phyloP scores from a whole-genome alignment of 2,329 filamentous ascomycete genomes.

The Blastomyces percursus region DNA sequence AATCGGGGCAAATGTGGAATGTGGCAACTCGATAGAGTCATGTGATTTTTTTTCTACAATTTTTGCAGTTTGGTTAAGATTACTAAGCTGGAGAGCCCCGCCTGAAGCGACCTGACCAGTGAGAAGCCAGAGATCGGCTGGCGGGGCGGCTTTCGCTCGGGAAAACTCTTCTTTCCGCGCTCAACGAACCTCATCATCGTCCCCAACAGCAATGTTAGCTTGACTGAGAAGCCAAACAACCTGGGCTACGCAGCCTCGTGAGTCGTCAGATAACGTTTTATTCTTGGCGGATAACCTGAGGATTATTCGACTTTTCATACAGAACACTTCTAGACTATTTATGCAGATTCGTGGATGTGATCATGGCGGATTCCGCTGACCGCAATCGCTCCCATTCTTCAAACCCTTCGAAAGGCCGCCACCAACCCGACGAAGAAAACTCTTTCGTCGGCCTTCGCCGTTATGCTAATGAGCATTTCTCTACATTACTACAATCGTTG shows the following conservation, averaged over 20 bases:
- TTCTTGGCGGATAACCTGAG: background rate
- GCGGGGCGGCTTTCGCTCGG: background rate
- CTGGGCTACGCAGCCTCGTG: background rate
- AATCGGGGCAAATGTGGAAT: background rate
- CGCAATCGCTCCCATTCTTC: background rate
- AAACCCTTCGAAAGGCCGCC: background rate
- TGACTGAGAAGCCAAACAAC: background rate
- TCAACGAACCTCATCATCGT: background rate
- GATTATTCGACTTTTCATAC: background rate
- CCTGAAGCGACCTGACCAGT: background rate
- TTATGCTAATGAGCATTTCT: slow-evolving; percentile 49
- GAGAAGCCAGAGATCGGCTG: background rate
- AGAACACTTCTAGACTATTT: background rate
- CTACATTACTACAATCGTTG: slow-evolving; percentile 43
- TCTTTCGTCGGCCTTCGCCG: slow-evolving; percentile 52
- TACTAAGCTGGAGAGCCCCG: background rate
- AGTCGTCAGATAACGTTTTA: background rate
- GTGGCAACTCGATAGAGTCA: background rate
- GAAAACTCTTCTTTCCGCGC: background rate
- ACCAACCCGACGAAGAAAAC: slow-evolving; percentile 30
- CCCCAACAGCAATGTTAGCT: background rate
- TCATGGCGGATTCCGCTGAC: slow-evolving; percentile 4
- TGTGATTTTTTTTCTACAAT: background rate
- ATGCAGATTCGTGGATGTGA: background rate
- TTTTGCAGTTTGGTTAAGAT: background rate